phyloP scores from a whole-genome alignment of 2,329 filamentous ascomycete genomes.

The Rhynchosporium agropyri region DNA sequence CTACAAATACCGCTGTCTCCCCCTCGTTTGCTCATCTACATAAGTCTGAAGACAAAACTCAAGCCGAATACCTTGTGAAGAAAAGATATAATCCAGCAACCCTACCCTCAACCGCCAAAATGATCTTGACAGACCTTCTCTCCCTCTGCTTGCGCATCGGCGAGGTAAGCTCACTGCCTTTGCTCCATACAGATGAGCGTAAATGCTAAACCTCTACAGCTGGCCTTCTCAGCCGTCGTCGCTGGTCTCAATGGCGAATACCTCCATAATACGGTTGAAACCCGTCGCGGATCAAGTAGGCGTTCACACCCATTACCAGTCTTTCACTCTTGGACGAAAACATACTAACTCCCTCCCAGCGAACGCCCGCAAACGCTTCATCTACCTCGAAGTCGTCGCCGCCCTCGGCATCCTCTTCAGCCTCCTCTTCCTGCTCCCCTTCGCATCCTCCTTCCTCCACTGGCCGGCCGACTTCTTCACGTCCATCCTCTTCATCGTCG shows the following conservation, averaged over 20 bases:
- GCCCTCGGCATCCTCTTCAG: constrained; percentile 69
- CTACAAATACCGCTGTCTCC: constrained; percentile 1
- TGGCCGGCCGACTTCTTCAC: constrained; percentile 73
- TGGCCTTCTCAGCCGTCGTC: constrained; percentile 72
- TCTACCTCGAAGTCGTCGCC: constrained; percentile 75
- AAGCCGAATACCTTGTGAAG: not conserved
- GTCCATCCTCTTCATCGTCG: constrained; percentile 62
- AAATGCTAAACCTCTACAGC: constrained; percentile 49
- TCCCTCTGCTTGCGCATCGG: constrained; percentile 36
- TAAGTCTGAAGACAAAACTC: not conserved
- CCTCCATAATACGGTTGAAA: constrained; percentile 49
- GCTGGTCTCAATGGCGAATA: constrained; percentile 70
- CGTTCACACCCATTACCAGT: not conserved
- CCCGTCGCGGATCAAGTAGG: constrained; percentile 44
- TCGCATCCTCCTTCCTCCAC: constrained; percentile 66
- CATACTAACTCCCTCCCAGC: constrained; percentile 31
- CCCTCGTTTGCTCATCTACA: not conserved
- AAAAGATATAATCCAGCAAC: not conserved
- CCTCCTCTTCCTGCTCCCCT: constrained; percentile 73
- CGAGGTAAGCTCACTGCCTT: constrained; percentile 30
- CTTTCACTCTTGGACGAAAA: not conserved
- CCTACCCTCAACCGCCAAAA: constrained; percentile 20
- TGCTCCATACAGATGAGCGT: not conserved
- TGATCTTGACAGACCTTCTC: constrained; percentile 32
- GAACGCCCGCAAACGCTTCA: constrained; percentile 66